A percentile compares a stretch with the other conserved stretches of the same genome.
phyloP scores from a whole-genome alignment of 345 rosid genomes.

The Salix dunnii region DNA sequence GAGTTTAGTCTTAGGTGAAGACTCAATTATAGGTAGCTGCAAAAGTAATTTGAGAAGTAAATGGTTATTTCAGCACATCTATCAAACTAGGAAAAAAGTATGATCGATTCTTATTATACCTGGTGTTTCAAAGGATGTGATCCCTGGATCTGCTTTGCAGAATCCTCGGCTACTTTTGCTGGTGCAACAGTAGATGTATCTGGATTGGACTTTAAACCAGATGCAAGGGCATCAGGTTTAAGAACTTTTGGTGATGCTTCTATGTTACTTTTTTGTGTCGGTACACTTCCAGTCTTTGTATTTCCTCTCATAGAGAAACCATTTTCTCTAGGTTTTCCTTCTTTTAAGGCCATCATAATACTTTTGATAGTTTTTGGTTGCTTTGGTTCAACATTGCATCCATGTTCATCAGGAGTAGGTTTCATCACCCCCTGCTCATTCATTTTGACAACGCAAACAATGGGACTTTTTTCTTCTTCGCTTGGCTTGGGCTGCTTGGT shows the following conservation, averaged over 20 bases:
- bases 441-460: slow-evolving; percentile 37
- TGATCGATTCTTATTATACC: slow-evolving; percentile 33
- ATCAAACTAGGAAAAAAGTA: slow-evolving; percentile 7
- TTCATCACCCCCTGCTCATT: slow-evolving; percentile 47
- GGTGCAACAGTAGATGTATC: slow-evolving; percentile 38
- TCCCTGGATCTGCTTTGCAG: slow-evolving; percentile 45
- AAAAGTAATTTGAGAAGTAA: slow-evolving; percentile 13
- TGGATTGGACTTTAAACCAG: slow-evolving; percentile 50
- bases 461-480: slow-evolving; percentile 41
- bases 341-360: slow-evolving; percentile 90
- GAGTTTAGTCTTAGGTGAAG: slow-evolving; percentile 61
- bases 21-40: slow-evolving; percentile 64
- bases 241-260: slow-evolving; percentile 69
- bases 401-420: slow-evolving; percentile 41
- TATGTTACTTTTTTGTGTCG: slow-evolving; percentile 44
- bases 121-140: slow-evolving; percentile 67
- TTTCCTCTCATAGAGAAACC: slow-evolving; percentile 77
- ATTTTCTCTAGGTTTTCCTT: slow-evolving; percentile 84
- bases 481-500: slow-evolving; percentile 40
- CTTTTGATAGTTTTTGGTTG: slow-evolving; percentile 79
- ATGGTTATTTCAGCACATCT: slow-evolving; percentile 4
- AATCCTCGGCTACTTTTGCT: slow-evolving; percentile 50
- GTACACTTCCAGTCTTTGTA: slow-evolving; percentile 39
- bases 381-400: slow-evolving; percentile 51
- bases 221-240: slow-evolving; percentile 45